Evolutionary conservation across 2,329 filamentous ascomycete species (phyloP).

Genomic region (Colletotrichum sp.): DNA sequence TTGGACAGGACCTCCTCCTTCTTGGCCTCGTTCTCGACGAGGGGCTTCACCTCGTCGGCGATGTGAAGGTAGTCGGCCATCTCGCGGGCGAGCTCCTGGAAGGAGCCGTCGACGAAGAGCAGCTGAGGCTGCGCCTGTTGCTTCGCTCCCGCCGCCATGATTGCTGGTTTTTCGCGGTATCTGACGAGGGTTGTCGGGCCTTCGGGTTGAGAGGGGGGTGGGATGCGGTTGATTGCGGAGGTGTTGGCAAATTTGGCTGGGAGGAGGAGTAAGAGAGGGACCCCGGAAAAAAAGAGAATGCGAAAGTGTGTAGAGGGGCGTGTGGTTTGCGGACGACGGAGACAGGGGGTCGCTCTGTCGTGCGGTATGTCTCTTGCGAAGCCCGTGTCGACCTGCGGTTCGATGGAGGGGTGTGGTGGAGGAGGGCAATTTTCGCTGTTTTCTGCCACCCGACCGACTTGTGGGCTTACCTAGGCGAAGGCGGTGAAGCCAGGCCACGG

Average conservation of each 20-base stretch:
- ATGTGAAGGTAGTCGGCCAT: constrained; percentile 93
- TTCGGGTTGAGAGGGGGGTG: background rate
- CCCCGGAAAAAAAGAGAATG: constrained; percentile 20
- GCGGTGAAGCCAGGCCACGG: background rate
- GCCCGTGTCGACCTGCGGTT: constrained; percentile 6
- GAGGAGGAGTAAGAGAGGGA: constrained; percentile 19
- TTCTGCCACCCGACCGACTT: constrained; percentile 13
- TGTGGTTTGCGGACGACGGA: constrained; percentile 17
- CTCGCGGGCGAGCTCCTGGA: constrained; percentile 91
- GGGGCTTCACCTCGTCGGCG: constrained; percentile 77
- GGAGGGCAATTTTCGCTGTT: constrained; percentile 21
- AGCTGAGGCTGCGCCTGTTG: constrained; percentile 60
- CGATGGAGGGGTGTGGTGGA: constrained; percentile 17
- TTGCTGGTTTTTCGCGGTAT: constrained; percentile 15
- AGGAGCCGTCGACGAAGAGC: constrained; percentile 86
- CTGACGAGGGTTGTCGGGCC: background rate
- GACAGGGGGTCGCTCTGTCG: constrained; percentile 22
- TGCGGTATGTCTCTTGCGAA: constrained; percentile 19
- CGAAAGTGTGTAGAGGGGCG: constrained; percentile 16
- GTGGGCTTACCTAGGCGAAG: background rate
- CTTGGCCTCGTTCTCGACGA: constrained; percentile 67
- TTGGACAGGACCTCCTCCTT: constrained; percentile 91
- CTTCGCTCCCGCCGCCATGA: constrained; percentile 37
- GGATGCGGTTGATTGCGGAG: constrained; percentile 11
- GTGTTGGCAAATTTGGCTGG: constrained; percentile 20